A percentile compares a stretch with the other conserved stretches of the same genome.
Evolutionary conservation across 2,329 filamentous ascomycete genomes (phyloP).

Genomic region (Claviceps sp.): DNA sequence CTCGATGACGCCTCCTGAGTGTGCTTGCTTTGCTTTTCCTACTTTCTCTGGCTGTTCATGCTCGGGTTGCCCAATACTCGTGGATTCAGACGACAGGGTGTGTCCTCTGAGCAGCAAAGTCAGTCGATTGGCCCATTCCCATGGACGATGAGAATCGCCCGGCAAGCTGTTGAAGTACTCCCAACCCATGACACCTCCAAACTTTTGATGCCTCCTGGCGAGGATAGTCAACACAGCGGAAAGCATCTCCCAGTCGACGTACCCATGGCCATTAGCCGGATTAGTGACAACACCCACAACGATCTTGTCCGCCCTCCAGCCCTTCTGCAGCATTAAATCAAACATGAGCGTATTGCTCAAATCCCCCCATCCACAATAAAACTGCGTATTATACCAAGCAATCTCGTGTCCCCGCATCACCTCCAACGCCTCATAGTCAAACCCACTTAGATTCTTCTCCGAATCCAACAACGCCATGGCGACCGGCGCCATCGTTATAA

Average conservation of each 20-base stretch:
- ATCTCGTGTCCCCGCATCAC: slow-evolving; percentile 51
- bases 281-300: slow-evolving; percentile 75
- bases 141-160: slow-evolving; percentile 47
- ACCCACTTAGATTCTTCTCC: slow-evolving; percentile 58
- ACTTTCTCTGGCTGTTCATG: no score
- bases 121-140: slow-evolving; percentile 67
- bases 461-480: slow-evolving; percentile 52
- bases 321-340: slow-evolving; percentile 39
- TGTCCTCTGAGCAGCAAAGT: slow-evolving; percentile 28
- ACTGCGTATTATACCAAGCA: slow-evolving; percentile 81
- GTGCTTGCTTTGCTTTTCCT: no score
- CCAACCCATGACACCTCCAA: slow-evolving; percentile 90
- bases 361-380: slow-evolving; percentile 81
- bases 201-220: slow-evolving; percentile 42
- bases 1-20: slow-evolving; percentile 3
- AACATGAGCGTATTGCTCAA: slow-evolving; percentile 33
- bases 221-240: slow-evolving; percentile 28
- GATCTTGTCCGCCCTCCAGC: slow-evolving; percentile 61
- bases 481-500: slow-evolving; percentile 73
- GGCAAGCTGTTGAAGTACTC: slow-evolving; percentile 81
- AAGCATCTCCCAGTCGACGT: slow-evolving; percentile 34
- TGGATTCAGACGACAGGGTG: slow-evolving; percentile 8
- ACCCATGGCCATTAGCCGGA: slow-evolving; percentile 53
- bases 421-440: slow-evolving; percentile 67
- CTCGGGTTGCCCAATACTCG: background rate